Evolutionary conservation across 2,329 filamentous ascomycete species (phyloP), one percentile per base, ranked within the genome.

Genomic region (Periconia sp.): DNA sequence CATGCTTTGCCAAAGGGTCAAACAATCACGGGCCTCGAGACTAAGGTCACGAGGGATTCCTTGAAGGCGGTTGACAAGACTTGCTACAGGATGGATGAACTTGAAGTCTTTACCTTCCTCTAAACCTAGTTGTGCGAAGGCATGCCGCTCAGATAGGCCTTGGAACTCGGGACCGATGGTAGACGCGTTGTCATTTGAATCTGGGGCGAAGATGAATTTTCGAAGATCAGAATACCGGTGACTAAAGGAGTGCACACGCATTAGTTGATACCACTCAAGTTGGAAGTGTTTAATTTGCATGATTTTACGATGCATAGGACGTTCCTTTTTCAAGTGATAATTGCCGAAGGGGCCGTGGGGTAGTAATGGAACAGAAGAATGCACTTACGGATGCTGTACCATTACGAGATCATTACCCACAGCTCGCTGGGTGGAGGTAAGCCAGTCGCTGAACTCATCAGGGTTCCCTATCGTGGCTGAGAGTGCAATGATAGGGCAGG

Each of bases 381-480:
- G 7, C 6, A 30, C 26, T 30, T n/a, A 30, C 1, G 74, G 73
- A 57, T 92, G 86, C 30, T 84, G 73, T 10, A 92, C 81, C 78
- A 87, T 88, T 16, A 79, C 80, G 11, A 92, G 61, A 0, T 86
- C 76, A 28, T 80, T 78, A 0, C 85, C 85, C 44, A 84, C 84
- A 1, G 77, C 75, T 43, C 76, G 78, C 56, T 91, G 86, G 0
- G 86, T 84, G 3, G 76, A 76, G 1, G 73, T 72, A 0, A 92
- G 75, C 88, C 88, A 92, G 19, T 77, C 73, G 39, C 75, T 80
- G 68, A 92, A 90, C 55, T 87, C 81, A 2, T 78, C 65, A 0
- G 87, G 86, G 50, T 92, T 92, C 4, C 87, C 88, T 11, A 92
- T 85, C 0, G 88, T 92, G 1, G 88, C 88, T 1, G 88, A 92